These are phyloP conservation scores for Didymella arachidicola DNA, from an alignment of 2,329 filamentous ascomycete genomes.

Conservation along the genomic window DNA sequence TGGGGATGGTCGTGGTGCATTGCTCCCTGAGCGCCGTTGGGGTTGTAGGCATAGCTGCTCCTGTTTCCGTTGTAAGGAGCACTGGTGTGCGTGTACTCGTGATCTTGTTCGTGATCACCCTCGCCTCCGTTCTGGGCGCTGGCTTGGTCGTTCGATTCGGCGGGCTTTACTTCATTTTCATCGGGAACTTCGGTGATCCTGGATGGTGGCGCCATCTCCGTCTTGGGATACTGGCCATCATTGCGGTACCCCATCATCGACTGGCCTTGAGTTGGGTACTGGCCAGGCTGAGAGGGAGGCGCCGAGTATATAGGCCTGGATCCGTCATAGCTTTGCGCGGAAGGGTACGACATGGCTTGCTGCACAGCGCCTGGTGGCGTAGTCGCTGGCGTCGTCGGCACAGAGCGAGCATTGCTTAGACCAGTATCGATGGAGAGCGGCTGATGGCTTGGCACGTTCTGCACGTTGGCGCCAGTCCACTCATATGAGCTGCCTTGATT, in stretches of 20 bases:
- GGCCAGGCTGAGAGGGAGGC: slow-evolving; percentile 69
- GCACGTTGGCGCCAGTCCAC: slow-evolving; percentile 66
- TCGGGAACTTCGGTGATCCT: slow-evolving; percentile 68
- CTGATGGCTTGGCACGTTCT: slow-evolving; percentile 66
- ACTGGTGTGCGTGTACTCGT: slow-evolving; percentile 86
- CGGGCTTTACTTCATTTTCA: slow-evolving; percentile 68
- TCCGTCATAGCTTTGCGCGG: slow-evolving; percentile 75
- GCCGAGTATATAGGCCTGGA: slow-evolving; percentile 81
- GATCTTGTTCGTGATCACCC: slow-evolving; percentile 75
- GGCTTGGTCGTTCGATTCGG: slow-evolving; percentile 58
- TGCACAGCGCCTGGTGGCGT: slow-evolving; percentile 85
- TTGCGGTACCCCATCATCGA: slow-evolving; percentile 69
- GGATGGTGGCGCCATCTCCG: slow-evolving; percentile 85
- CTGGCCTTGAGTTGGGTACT: slow-evolving; percentile 71
- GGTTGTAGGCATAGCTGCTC: slow-evolving; percentile 77
- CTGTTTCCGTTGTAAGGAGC: slow-evolving; percentile 75
- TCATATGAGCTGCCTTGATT: slow-evolving; percentile 78
- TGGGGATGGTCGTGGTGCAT: slow-evolving; percentile 77
- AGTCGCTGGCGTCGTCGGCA: slow-evolving; percentile 89
- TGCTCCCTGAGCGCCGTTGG: slow-evolving; percentile 69
- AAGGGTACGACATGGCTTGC: slow-evolving; percentile 80
- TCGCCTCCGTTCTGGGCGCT: slow-evolving; percentile 69
- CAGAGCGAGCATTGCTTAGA: slow-evolving; percentile 79
- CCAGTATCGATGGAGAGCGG: slow-evolving; percentile 82
- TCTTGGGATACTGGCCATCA: slow-evolving; percentile 71